Evolutionary conservation across 192 early-diverging fungal species (phyloP), one percentile per base, ranked within the genome.

Genomic region (Radiomyces spectabilis): DNA sequence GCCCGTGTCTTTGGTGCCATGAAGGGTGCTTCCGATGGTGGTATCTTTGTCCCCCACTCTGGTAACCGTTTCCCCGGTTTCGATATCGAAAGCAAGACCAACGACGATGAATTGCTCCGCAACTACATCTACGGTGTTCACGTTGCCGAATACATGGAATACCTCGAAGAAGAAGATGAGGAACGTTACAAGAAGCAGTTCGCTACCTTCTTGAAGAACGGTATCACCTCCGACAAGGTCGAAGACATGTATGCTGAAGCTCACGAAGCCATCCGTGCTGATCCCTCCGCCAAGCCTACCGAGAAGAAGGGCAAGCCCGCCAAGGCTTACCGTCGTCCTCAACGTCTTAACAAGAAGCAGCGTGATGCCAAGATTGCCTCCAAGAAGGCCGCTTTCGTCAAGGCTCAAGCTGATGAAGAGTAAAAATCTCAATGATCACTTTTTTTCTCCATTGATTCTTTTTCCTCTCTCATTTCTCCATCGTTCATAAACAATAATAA

Each of bases 21-120:
- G 68, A 98, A 98, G 89, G 96, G 96, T 84, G 96, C 94, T 57
- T 93, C 89, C 54, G 94, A 98, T 77, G 96, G 96, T 83, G 96
- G 96, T 76, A 75, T 98, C 67, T 85, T 84, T 75, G 85, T 98
- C 69, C 96, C 96, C 64, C 93, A 98, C 88, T 76, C 75, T 58
- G 92, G 95, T 81, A 83, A 83, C 71, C 88, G 96, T 71, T 97
- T 98, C 90, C 94, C 96, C 55, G 96, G 94, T 68, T 98, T 79
- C 79, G 90, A 94, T 79, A 61, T 76, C 42, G 84, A 86, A 70
- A 65, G 77, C 61, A 95, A 95, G 88, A 63, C 67, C 58, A 83
- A 93, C 65, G 94, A 98, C 66, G 80, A 92, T 59, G 94, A 96
- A 76, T 71, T 89, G 38, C 83, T 98, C 54, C 83, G 88, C 70